Conservation (phyloP, 371 early-diverging fungal species). For the Zopfochytrium polystomum region DNA sequence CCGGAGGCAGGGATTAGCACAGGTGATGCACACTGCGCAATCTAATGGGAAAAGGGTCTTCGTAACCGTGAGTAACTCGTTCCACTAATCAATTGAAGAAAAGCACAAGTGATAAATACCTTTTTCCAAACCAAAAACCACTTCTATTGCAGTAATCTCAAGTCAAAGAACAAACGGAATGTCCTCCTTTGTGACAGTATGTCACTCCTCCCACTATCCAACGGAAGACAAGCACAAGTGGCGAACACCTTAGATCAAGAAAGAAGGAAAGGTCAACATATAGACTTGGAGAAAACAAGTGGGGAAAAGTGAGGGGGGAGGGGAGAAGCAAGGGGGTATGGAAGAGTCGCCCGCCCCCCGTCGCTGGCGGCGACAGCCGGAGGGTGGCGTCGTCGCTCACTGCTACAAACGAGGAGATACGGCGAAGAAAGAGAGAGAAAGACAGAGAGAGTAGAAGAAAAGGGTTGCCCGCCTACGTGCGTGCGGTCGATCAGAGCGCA, state of each 20-base stretch:
- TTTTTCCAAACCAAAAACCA: too few species aligned
- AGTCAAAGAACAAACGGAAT: too few species aligned
- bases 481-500: neutral
- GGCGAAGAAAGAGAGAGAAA: conserved; percentile 29
- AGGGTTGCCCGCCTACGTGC: neutral
- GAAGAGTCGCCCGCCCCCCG: neutral
- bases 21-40: too few species aligned
- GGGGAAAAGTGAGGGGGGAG: neutral
- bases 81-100: neutral
- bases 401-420: conserved; percentile 26
- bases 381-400: conserved; percentile 22
- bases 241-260: too few species aligned
- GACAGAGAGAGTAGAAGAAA: conserved; percentile 11
- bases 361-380: neutral
- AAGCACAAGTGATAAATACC: conserved; percentile 13
- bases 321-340: neutral
- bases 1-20: too few species aligned
- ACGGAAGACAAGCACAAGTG: too few species aligned
- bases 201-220: too few species aligned
- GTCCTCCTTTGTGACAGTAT: too few species aligned
- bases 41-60: too few species aligned
- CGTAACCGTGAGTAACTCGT: too few species aligned
- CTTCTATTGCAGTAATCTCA: too few species aligned
- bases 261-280: neutral
- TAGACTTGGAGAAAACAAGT: neutral